Base-by-base conservation (phyloP, 1,284 basidiomycete species). In the Kwoniella shivajii region DNA sequence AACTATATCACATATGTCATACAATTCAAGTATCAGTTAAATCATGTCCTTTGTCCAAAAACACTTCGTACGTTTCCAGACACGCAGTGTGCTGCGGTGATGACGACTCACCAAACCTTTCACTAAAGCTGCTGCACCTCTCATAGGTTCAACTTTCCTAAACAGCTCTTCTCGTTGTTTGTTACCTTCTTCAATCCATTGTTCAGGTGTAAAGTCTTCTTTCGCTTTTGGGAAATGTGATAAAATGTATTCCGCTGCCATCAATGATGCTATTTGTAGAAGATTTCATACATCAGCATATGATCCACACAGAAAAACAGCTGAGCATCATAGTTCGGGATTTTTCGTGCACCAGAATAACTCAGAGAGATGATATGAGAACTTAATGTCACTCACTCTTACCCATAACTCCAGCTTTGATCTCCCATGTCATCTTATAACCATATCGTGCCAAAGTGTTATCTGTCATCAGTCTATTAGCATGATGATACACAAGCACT, bases 351-450 rank as follows among this genome's bases (percentile, higher is more conserved):
- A n/a, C n/a, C n/a, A 39, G 38, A 39, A 11, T 9, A 14, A 27
- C 13, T 6, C 6, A 33, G 26, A 26, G 36, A 24, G 20, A 14
- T 20, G 37, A 34, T 36, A 29, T 20, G 31, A 14, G 13, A 33
- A 24, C 36, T 24, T 14, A 20, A 30, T 16, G 14, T 6, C 10
- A 65, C 67, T 53, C 51, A 76, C 76, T 66, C 46, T 74, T 76
- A 36, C 78, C 77, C 77, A 79, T 79, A 14, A 75, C 60, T 2
- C 75, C 73, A 18, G 73, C 55, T 63, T 79, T 79, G 66, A 78
- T 74, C 54, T 73, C 75, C 78, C 77, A 78, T 1, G 72, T 72
- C 67, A 77, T 73, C 48, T 59, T 50, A 45, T 64, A 64, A 10
- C 77, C 77, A 57, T 76, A 78, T 20, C 73, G 66, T 4, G 56